Evolutionary conservation across 2,329 filamentous ascomycete genomes (phyloP), one percentile per base, ranked within the genome.

Genomic region (Clonostachys solani): DNA sequence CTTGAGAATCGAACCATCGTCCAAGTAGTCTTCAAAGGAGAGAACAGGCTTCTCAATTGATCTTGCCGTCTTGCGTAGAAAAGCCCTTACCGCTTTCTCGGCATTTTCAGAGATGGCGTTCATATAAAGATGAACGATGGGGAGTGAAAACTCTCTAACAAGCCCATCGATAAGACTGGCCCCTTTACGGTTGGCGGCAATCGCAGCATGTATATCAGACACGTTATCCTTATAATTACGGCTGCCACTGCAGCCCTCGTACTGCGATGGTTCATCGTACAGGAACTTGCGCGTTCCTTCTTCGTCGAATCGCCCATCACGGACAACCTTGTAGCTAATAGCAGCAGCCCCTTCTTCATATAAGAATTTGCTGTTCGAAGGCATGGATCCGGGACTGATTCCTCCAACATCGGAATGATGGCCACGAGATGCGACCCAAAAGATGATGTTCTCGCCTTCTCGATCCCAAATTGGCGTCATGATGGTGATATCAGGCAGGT

Each of bases 181-280:
- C 6, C 90, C 90, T 56, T 91, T 91, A 56, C 90, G 85, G 58
- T 95, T 95, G 12, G 89, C 89, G 0, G 90, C 89, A 13, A 94
- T 85, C 61, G 94, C 89, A 0, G 90, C 89, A 63, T 92, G 91
- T 37, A 95, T 73, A 60, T 95, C 90, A 44, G 90, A 92, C 53
- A 95, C 74, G 60, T 95, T 95, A 63, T 95, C 90, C 10, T 80
- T 82, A 2, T 94, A 72, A 60, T 88, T 90, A 40, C 89, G 74
- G 1, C 89, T 92, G 4, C 89, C 89, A 47, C 80, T 84, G 66
- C 88, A 94, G 2, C 86, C 89, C 0, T 83, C 81, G 53, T 87
- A 83, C 55, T 85, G 74, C 0, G 87, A 86, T 0, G 90, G 89
- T 52, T 91, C 86, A 46, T 88, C 81, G 6, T 95, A 72, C 6